Conservation (phyloP, 225 moss, liverwort and hornwort species). For the Ulota crispa region DNA sequence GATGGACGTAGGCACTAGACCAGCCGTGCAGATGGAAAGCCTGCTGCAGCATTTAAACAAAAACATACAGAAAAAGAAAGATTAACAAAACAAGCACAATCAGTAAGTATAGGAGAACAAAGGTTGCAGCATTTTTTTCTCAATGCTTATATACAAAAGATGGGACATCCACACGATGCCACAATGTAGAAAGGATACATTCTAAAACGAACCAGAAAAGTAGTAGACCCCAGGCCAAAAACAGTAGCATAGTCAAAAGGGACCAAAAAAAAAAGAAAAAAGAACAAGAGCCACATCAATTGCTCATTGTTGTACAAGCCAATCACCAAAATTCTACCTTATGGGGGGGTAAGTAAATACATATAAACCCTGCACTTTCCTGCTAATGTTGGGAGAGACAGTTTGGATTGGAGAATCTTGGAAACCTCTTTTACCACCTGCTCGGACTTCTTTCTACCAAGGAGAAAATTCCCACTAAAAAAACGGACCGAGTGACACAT, state of each 20-base stretch:
- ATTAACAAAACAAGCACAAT: neutral
- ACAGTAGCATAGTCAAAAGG: slow-evolving; percentile 33
- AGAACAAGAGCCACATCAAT: slow-evolving; percentile 31
- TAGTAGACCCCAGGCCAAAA: slow-evolving; percentile 26
- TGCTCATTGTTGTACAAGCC: slow-evolving; percentile 46
- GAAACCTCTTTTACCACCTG: slow-evolving; percentile 35
- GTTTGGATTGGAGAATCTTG: slow-evolving; percentile 41
- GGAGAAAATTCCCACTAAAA: slow-evolving; percentile 26
- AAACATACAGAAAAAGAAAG: neutral
- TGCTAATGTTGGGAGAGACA: slow-evolving; percentile 31
- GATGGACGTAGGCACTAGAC: neutral
- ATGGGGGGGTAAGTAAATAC: slow-evolving; percentile 39
- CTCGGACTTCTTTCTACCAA: slow-evolving; percentile 26
- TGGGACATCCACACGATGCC: slow-evolving; percentile 35
- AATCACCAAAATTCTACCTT: slow-evolving; percentile 48
- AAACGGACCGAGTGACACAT: slow-evolving; percentile 20
- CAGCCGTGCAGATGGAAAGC: neutral
- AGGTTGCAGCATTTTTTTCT: slow-evolving; percentile 31
- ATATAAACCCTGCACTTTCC: slow-evolving; percentile 44
- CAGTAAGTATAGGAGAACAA: neutral
- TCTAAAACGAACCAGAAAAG: slow-evolving; percentile 19
- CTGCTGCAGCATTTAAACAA: neutral
- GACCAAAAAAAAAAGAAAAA: neutral
- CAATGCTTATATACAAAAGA: slow-evolving; percentile 46
- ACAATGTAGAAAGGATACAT: slow-evolving; percentile 30